A percentile compares a stretch with the other conserved stretches of the same genome.
Evolutionary conservation across 768 basidiomycete genomes (phyloP).

Genomic region (Phlebiopsis gigantea): DNA sequence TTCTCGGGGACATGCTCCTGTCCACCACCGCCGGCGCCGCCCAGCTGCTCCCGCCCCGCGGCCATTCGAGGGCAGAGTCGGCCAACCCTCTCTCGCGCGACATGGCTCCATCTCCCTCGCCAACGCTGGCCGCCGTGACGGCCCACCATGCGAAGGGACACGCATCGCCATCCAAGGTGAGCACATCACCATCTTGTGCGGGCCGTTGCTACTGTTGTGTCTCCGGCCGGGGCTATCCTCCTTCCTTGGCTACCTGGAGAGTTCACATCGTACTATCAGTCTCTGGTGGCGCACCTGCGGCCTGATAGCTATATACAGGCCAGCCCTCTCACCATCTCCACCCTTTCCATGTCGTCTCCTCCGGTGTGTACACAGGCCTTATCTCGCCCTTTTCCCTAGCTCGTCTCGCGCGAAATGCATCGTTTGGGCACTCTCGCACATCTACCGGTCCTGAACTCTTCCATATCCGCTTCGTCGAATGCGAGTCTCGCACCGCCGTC

Average conservation of each 20-base stretch:
- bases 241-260: not conserved
- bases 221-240: too few relatives aligned
- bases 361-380: constrained; percentile 1
- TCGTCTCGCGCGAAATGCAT: constrained; percentile 83
- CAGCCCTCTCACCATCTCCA: not conserved
- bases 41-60: constrained; percentile 17
- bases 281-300: not conserved
- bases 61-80: constrained; percentile 20
- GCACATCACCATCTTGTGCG: too few relatives aligned
- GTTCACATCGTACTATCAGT: not conserved
- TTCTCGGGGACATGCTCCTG: constrained; percentile 20
- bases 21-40: constrained; percentile 12
- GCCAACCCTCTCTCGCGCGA: constrained; percentile 19
- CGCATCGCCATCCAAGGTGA: constrained; percentile 28
- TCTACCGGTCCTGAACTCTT: constrained; percentile 48
- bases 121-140: constrained; percentile 18
- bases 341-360: too few relatives aligned
- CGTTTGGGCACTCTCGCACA: constrained; percentile 62
- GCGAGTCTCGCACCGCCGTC: constrained; percentile 29
- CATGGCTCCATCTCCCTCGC: constrained; percentile 20
- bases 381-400: constrained; percentile 74
- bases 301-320: not conserved
- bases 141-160: constrained; percentile 20
- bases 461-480: constrained; percentile 41
- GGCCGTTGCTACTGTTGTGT: too few relatives aligned